phyloP scores from a whole-genome alignment of 2,329 filamentous ascomycete genomes.

The Penicillium sp. region DNA sequence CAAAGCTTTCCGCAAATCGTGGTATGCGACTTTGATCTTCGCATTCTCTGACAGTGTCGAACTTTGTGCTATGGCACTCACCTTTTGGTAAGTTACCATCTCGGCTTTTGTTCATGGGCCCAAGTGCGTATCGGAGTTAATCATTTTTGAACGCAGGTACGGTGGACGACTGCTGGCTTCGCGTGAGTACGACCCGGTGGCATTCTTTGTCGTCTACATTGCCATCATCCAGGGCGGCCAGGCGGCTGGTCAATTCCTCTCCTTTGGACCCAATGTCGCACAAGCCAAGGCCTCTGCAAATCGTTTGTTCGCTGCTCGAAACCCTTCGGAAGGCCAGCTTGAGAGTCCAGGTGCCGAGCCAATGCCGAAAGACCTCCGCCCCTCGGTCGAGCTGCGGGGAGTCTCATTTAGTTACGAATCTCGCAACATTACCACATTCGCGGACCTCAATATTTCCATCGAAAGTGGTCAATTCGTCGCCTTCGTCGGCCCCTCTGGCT shows the following conservation, averaged over 20 bases:
- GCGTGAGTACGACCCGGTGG: conserved; percentile 49
- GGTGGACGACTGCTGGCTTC: conserved; percentile 61
- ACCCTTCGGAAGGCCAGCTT: conserved; percentile 1
- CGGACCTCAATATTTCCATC: conserved; percentile 35
- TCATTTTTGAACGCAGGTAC: conserved; percentile 26
- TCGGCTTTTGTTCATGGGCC: not conserved
- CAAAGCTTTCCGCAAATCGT: conserved; percentile 62
- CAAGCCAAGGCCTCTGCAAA: conserved; percentile 42
- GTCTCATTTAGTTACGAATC: conserved; percentile 42
- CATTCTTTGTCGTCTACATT: conserved; percentile 65
- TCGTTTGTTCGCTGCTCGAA: conserved; percentile 36
- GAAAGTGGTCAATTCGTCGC: conserved; percentile 47
- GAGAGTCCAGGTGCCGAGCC: not conserved
- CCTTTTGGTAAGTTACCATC: conserved; percentile 50
- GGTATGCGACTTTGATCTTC: conserved; percentile 65
- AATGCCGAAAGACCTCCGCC: conserved; percentile 8
- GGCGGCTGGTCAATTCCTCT: conserved; percentile 66
- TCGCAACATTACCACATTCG: conserved; percentile 33
- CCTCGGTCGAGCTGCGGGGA: conserved; percentile 35
- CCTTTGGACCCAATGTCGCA: conserved; percentile 61
- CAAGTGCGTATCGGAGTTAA: too few relatives aligned
- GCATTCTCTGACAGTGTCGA: conserved; percentile 69
- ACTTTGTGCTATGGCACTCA: conserved; percentile 63
- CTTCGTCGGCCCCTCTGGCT: conserved; percentile 52
- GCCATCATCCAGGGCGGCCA: conserved; percentile 69